Base-by-base conservation (phyloP, 2,329 filamentous ascomycete genomes). In the Dothideomycetidae sp. region DNA sequence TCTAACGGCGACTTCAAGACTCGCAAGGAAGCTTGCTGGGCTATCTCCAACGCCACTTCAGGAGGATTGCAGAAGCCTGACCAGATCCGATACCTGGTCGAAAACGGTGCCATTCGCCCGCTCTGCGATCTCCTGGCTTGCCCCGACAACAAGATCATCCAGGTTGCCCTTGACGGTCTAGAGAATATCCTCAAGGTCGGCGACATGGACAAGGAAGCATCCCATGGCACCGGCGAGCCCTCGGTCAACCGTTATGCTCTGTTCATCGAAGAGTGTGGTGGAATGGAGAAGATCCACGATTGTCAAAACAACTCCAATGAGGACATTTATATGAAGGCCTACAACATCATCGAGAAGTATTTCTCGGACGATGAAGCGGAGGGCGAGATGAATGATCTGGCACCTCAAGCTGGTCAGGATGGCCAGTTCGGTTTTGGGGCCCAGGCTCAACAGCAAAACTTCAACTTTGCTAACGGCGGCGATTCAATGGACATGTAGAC, bases 241-340 rank as follows among this genome's bases (percentile, higher is more conserved):
- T 73, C 76, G 35, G 84, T 98, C 66, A 98, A 98, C 75, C 80
- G 83, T 48, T 98, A 93, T 54, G 90, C 90, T 32, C 73, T 98
- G 46, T 96, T 93, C 64, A 98, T 98, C 49, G 90, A 98, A 65
- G 90, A 98, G 64, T 93, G 86, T 50, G 84, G 85, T 54, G 90
- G 90, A 48, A 98, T 98, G 90, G 90, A 96, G 70, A 96, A 96
- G 78, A 96, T 98, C 51, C 90, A 98, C 66, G 88, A 96, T 52
- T 96, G 90, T 74, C 90, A 98, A 70, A 94, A 92, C 69, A 98
- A 98, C 54, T 88, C 88, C 68, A 98, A 98, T 65, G 90, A 98
- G 66, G 90, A 98, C 66, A 98, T 98, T 52, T 98, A 98, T 72
- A 96, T 98, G 88, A 98, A 98, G 76, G 90, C 90, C 0, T 98